A percentile compares a stretch with the other conserved stretches of the same genome.
Evolutionary conservation across 2,329 filamentous ascomycete genomes (phyloP).

Genomic region (Fonsecaea nubica): DNA sequence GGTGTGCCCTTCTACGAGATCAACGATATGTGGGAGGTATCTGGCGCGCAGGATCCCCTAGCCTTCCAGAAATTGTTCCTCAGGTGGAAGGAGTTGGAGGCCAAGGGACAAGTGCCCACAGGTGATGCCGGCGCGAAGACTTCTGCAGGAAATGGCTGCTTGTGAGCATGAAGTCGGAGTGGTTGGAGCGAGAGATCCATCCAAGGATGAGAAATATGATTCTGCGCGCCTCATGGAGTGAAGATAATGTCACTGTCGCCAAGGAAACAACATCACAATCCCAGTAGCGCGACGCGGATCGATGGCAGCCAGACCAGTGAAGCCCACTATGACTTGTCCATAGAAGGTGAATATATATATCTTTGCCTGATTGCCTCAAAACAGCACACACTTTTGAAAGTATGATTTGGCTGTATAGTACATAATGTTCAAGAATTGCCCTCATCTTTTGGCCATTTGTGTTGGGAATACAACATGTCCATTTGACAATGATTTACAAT

Average conservation of each 20-base stretch:
- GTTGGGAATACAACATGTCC: background rate
- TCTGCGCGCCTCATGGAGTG: background rate
- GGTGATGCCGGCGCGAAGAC: conserved; percentile 10
- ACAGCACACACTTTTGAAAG: background rate
- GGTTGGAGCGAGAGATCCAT: background rate
- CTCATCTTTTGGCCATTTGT: background rate
- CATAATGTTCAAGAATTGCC: background rate
- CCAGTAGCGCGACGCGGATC: background rate
- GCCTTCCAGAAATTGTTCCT: conserved; percentile 72
- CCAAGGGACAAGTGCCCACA: conserved; percentile 26
- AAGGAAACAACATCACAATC: background rate
- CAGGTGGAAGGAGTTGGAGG: conserved; percentile 59
- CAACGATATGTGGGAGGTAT: conserved; percentile 66
- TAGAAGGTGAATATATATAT: background rate
- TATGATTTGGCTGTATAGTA: background rate
- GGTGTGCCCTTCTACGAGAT: conserved; percentile 80
- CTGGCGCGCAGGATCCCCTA: conserved; percentile 73
- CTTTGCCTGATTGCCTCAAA: background rate
- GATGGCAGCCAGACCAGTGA: background rate
- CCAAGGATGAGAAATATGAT: background rate
- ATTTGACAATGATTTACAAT: background rate
- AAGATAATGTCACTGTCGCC: background rate
- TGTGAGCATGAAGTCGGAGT: conserved; percentile 12
- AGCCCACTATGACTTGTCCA: background rate
- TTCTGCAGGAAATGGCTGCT: conserved; percentile 26